A percentile compares a stretch with the other conserved stretches of the same genome.
These are phyloP conservation scores for Scalesia atractyloides DNA, from an alignment of 129 eudicot genomes.

Conservation along the genomic window DNA sequence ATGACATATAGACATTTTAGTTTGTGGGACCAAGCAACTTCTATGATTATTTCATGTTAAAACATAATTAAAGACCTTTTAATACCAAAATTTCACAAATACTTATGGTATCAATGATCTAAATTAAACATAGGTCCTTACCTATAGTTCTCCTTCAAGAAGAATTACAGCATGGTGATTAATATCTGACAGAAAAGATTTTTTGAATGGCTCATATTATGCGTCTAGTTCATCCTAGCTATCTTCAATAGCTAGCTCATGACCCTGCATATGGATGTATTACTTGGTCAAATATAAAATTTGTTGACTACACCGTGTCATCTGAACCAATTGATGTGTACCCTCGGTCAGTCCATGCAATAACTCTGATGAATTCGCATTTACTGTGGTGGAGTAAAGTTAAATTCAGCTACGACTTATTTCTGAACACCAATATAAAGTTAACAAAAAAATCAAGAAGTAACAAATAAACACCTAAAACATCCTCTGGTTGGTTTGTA, in stretches of 20 bases:
- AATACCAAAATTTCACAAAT: background rate
- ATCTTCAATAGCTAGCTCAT: constrained; percentile 53
- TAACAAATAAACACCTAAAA: no score
- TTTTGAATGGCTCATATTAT: constrained; percentile 70
- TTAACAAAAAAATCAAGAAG: no score
- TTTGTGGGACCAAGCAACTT: constrained; percentile 8
- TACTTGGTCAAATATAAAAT: no score
- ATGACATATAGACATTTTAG: background rate
- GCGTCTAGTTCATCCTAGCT: constrained; percentile 66
- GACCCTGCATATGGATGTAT: no score
- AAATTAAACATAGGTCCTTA: constrained; percentile 29
- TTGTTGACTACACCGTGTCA: no score
- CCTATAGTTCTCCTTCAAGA: constrained; percentile 96
- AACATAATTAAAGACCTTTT: background rate
- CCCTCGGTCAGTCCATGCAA: no score
- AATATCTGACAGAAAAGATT: constrained; percentile 79
- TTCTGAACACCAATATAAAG: no score
- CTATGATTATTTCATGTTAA: background rate
- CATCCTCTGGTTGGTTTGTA: no score
- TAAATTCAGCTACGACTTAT: no score
- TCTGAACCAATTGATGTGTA: no score
- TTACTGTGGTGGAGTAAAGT: no score
- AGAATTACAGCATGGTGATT: constrained; percentile 97
- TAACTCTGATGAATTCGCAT: no score
- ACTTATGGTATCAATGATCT: background rate